Conservation (phyloP, 345 rosid species). For the Brassica cretica region DNA sequence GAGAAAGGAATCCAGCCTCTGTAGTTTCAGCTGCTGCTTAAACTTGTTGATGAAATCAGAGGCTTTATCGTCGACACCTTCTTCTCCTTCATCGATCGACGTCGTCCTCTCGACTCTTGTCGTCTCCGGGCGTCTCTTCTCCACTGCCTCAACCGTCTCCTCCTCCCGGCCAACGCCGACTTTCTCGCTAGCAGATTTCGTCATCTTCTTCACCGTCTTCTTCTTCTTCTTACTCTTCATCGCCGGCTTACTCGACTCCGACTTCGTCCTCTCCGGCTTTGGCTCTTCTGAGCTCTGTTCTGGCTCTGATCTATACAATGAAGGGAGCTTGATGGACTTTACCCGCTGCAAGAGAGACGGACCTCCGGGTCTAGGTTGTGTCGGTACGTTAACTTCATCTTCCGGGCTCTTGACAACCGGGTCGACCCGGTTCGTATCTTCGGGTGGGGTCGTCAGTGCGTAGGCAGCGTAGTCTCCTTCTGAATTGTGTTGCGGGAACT, state of each 20-base stretch:
- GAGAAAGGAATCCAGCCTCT: slow-evolving; percentile 41
- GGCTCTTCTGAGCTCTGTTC: slow-evolving; percentile 25
- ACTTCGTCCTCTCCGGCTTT: slow-evolving; percentile 46
- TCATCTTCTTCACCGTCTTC: slow-evolving; percentile 48
- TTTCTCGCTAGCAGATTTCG: slow-evolving; percentile 70
- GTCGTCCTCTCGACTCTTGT: slow-evolving; percentile 34
- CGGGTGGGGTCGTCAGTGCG: slow-evolving; percentile 17
- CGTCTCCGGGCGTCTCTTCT: slow-evolving; percentile 43
- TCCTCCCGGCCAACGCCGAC: slow-evolving; percentile 13
- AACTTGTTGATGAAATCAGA: slow-evolving; percentile 41
- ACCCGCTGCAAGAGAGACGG: slow-evolving; percentile 66
- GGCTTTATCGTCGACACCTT: slow-evolving; percentile 43
- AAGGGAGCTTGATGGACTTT: slow-evolving; percentile 55
- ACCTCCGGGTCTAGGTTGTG: slow-evolving; percentile 5
- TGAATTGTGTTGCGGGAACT: slow-evolving; percentile 34
- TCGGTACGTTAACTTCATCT: slow-evolving; percentile 3
- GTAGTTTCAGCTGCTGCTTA: slow-evolving; percentile 42
- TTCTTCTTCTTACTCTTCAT: slow-evolving; percentile 43
- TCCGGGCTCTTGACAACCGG: slow-evolving; percentile 9
- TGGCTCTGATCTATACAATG: slow-evolving; percentile 42
- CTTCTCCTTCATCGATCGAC: slow-evolving; percentile 35
- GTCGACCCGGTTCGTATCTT: slow-evolving; percentile 19
- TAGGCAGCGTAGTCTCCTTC: slow-evolving; percentile 34
- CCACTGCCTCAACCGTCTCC: slow-evolving; percentile 32
- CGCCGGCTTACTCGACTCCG: slow-evolving; percentile 43